Conservation (phyloP, 2,329 filamentous ascomycete genomes). For the Penicillium hesseltinei region DNA sequence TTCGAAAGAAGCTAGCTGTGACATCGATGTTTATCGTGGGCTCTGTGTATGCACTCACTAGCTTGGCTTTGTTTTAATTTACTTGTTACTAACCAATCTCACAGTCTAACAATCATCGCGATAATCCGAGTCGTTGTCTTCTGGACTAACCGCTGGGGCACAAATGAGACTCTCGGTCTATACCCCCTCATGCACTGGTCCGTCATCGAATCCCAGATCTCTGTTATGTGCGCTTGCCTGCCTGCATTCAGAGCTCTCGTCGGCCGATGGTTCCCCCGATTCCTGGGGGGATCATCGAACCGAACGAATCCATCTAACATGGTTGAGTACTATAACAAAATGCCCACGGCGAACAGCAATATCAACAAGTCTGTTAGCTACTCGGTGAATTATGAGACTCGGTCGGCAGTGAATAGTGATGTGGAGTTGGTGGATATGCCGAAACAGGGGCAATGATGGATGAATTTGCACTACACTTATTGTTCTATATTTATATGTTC, state of each 20-base stretch:
- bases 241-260: constrained; percentile 26
- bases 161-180: constrained; percentile 21
- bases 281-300: background rate
- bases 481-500: background rate
- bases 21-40: constrained; percentile 19
- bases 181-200: constrained; percentile 31
- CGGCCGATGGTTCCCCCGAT: constrained; percentile 18
- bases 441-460: constrained; percentile 1
- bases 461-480: background rate
- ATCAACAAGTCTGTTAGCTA: constrained; percentile 28
- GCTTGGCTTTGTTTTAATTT: background rate
- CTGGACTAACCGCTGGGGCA: constrained; percentile 24
- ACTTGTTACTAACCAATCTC: background rate
- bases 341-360: constrained; percentile 9
- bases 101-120: constrained; percentile 24
- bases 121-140: constrained; percentile 29
- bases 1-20: constrained; percentile 18
- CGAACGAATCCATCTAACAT: constrained; percentile 13
- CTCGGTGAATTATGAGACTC: constrained; percentile 23
- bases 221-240: constrained; percentile 28
- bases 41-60: constrained; percentile 9
- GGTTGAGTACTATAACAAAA: constrained; percentile 1
- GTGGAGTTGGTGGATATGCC: constrained; percentile 19
- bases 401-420: constrained; percentile 15
- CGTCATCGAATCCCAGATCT: constrained; percentile 29